Evolutionary conservation across 2,329 filamentous ascomycete genomes (phyloP).

Genomic region (Fulvia fulva): DNA sequence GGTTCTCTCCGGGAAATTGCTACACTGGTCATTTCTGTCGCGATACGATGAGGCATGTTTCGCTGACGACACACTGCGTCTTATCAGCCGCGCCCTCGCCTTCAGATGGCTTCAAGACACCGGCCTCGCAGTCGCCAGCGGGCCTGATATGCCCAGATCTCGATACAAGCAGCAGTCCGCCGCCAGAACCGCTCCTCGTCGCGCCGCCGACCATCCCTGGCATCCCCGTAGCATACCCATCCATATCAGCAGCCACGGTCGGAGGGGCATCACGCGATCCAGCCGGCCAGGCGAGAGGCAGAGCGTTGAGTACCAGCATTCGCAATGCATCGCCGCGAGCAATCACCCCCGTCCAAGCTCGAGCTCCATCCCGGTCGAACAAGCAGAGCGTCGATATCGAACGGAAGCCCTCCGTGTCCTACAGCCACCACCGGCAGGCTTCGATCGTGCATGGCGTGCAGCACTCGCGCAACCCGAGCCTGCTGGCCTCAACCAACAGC

Average conservation of each 20-base stretch:
- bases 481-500: conserved; percentile 67
- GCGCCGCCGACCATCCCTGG: conserved; percentile 24
- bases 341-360: conserved; percentile 40
- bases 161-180: conserved; percentile 29
- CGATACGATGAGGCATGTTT: conserved; percentile 12
- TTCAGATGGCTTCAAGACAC: conserved; percentile 18
- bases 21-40: conserved; percentile 3
- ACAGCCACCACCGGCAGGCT: conserved; percentile 92
- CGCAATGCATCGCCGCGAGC: conserved; percentile 43
- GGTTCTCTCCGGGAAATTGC: conserved; percentile 2
- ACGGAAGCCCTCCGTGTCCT: conserved; percentile 52
- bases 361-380: conserved; percentile 31
- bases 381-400: conserved; percentile 40
- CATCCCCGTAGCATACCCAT: conserved; percentile 6
- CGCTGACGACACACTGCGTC: conserved; percentile 25
- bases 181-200: conserved; percentile 32
- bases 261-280: conserved; percentile 35
- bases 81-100: conserved; percentile 27
- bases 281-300: conserved; percentile 43
- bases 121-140: conserved; percentile 15
- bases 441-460: conserved; percentile 96
- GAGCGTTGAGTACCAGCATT: conserved; percentile 41
- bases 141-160: conserved; percentile 19
- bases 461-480: conserved; percentile 84
- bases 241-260: conserved; percentile 9